Conservation (phyloP, 306 rosid species). For the Albizia julibrissin region DNA sequence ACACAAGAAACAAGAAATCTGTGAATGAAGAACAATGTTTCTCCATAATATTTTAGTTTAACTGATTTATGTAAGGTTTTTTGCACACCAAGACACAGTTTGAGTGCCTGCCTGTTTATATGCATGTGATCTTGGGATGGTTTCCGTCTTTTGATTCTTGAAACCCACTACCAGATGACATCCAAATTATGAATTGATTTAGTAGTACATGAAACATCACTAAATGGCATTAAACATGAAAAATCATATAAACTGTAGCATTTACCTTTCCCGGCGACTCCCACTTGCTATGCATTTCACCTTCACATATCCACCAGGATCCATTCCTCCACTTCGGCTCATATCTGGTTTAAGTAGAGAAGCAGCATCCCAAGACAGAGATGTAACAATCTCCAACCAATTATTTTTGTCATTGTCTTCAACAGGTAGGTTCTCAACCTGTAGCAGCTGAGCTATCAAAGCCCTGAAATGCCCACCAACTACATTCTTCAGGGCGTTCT, state of each 20-base stretch:
- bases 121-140: conserved; percentile 7
- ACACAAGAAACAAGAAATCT: conserved; percentile 7
- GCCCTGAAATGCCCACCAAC: conserved; percentile 98
- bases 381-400: conserved; percentile 91
- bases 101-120: background rate
- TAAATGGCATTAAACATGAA: conserved; percentile 10
- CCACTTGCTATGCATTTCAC: conserved; percentile 94
- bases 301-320: conserved; percentile 94
- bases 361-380: conserved; percentile 97
- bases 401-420: conserved; percentile 61
- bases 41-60: conserved; percentile 1
- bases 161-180: conserved; percentile 14
- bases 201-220: conserved; percentile 28
- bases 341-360: conserved; percentile 88
- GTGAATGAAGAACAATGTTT: background rate
- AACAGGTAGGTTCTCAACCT: conserved; percentile 80
- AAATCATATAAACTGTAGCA: conserved; percentile 21
- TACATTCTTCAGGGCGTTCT: conserved; percentile 77
- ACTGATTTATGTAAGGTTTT: background rate
- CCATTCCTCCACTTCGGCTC: conserved; percentile 96
- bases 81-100: background rate
- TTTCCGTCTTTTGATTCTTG: background rate
- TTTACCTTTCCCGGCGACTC: conserved; percentile 67
- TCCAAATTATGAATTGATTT: conserved; percentile 4
- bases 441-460: conserved; percentile 85